These are phyloP conservation scores for Pythium brassicae DNA, from an alignment of 352 stramenopile species.

Conservation along the genomic window DNA sequence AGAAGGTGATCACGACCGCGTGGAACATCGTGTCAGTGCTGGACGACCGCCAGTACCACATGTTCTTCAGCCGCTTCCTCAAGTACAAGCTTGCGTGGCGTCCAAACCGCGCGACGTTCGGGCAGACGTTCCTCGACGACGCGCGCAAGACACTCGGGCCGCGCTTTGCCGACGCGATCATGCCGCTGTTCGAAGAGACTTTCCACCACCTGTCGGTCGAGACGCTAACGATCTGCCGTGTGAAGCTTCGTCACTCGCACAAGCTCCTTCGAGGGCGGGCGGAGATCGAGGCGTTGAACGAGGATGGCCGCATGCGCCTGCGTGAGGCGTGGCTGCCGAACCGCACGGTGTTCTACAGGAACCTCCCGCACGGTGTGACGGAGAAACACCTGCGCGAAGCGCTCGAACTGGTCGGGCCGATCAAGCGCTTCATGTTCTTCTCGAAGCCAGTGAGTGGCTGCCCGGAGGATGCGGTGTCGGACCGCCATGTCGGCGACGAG, in stretches of 20 bases:
- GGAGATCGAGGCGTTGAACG: constrained; percentile 37
- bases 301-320: constrained; percentile 32
- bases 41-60: constrained; percentile 81
- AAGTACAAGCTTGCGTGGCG: constrained; percentile 86
- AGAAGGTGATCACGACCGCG: constrained; percentile 76
- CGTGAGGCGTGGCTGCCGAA: constrained; percentile 40
- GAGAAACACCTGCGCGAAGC: constrained; percentile 61
- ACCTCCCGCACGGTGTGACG: constrained; percentile 63
- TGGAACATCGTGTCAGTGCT: constrained; percentile 86
- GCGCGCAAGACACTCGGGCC: constrained; percentile 59
- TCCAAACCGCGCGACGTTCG: constrained; percentile 71
- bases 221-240: constrained; percentile 80
- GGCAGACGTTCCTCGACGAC: constrained; percentile 75
- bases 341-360: constrained; percentile 74
- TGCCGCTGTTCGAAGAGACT: constrained; percentile 76
- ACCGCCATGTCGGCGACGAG: constrained; percentile 17
- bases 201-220: constrained; percentile 79
- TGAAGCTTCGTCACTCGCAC: constrained; percentile 67
- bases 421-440: constrained; percentile 76
- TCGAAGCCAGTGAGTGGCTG: constrained; percentile 48
- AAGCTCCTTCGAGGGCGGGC: constrained; percentile 60
- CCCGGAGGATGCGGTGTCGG: constrained; percentile 31
- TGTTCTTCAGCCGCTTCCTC: constrained; percentile 84
- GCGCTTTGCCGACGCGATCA: constrained; percentile 54
- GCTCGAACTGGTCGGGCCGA: constrained; percentile 55